Evolutionary conservation across 305 asterid species (phyloP), one percentile per base, ranked within the genome.

Genomic region (Fraxinus platypoda): DNA sequence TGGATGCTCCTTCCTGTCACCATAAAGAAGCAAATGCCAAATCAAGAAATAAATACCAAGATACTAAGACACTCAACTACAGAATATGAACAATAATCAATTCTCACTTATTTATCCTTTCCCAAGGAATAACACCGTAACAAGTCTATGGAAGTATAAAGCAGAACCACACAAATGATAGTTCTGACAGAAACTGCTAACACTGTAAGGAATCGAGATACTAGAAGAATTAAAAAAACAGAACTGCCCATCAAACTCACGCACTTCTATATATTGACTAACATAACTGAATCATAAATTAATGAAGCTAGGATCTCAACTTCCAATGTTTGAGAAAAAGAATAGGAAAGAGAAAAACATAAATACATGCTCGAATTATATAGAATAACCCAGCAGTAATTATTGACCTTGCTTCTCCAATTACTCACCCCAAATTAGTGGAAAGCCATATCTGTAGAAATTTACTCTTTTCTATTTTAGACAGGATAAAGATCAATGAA

Each of bases 1-100:
- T 91, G 4, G 98, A 88, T 84, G 99, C 99, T 86, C 99, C 99
- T 89, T 96, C 99, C 99, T 96, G 90, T 25, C 80, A 73, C 34
- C 82, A 75, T 7, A 73, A 52, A 17, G 77, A 80, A 23, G 59
- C 41, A 23, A 38, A 66, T 66, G 34, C n/a, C 57, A 73, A 59
- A 70, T 25, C 78, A 57, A 26, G 71, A 78, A 83, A 54, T 1
- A 17, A 23, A 73, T 15, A 64, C 68, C 75, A 11, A 68, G 33
- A 4, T 6, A 33, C 77, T 41, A 79, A 11, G 30, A 30, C 30
- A 28, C 2, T 23, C 31, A 23, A 62, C 17, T 8, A 23, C 72
- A 19, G 54, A n/a, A 46, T 13, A 13, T 46, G n/a, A 46, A 3
- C 19, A 46, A 46, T 12, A 38, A 38, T 62, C 75, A 59, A 59